A percentile compares a stretch with the other conserved stretches of the same genome.
Conservation (phyloP, 371 early-diverging fungal species). For the Mortierella sp. region DNA sequence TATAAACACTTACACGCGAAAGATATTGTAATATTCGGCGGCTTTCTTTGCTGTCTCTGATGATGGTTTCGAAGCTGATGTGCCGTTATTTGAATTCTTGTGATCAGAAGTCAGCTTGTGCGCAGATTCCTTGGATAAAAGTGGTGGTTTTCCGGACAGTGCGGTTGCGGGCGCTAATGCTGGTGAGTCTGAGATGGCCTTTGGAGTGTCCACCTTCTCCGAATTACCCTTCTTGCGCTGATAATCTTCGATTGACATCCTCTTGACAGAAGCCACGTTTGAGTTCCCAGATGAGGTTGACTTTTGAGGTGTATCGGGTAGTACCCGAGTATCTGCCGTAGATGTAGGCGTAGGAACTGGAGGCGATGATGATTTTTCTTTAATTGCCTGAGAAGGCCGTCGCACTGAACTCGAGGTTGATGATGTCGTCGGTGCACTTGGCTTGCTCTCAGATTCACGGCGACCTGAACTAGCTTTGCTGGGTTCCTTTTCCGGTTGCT, state of each 20-base stretch:
- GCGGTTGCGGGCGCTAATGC: slow-evolving; percentile 27
- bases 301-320: slow-evolving; percentile 5
- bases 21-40: slow-evolving; percentile 34
- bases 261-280: slow-evolving; percentile 19
- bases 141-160: slow-evolving; percentile 11
- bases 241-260: slow-evolving; percentile 50
- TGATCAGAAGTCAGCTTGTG: slow-evolving; percentile 23
- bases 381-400: slow-evolving; percentile 45
- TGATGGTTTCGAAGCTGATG: slow-evolving; percentile 15
- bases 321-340: slow-evolving; percentile 14
- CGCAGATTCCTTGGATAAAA: slow-evolving; percentile 8
- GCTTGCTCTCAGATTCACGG: slow-evolving; percentile 42
- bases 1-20: slow-evolving; percentile 29
- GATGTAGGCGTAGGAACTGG: slow-evolving; percentile 15
- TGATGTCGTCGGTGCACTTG: slow-evolving; percentile 5
- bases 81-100: slow-evolving; percentile 17
- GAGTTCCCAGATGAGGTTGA: slow-evolving; percentile 15
- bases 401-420: slow-evolving; percentile 22
- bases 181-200: slow-evolving; percentile 41
- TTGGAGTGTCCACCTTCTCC: slow-evolving; percentile 49
- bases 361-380: slow-evolving; percentile 28
- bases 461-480: slow-evolving; percentile 18
- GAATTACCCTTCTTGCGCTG: slow-evolving; percentile 35
- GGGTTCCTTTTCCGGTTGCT: slow-evolving; percentile 19
- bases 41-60: slow-evolving; percentile 34